These are phyloP conservation scores for Phycomyces nitens DNA, from an alignment of 192 early-diverging fungal genomes.

Conservation along the genomic window DNA sequence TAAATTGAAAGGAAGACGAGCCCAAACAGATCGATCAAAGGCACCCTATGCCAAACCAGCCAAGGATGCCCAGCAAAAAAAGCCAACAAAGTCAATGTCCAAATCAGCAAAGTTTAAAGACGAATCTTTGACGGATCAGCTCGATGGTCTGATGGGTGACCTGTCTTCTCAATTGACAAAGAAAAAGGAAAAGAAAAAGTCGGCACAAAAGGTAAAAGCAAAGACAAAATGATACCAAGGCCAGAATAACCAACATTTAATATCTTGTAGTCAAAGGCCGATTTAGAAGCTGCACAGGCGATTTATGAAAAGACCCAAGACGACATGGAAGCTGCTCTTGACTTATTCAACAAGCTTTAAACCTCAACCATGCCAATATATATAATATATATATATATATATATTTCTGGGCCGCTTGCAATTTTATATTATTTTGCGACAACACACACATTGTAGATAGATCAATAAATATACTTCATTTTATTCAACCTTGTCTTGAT, in stretches of 20 bases:
- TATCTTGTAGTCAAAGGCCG: not conserved
- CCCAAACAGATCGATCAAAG: too few relatives aligned
- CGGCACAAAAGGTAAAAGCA: slow-evolving; percentile 2
- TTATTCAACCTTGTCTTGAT: too few relatives aligned
- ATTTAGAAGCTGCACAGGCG: slow-evolving; percentile 21
- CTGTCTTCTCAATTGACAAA: slow-evolving; percentile 9
- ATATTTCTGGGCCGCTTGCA: too few relatives aligned
- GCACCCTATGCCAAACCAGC: not conserved
- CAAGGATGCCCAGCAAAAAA: not conserved
- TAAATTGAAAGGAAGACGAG: too few relatives aligned
- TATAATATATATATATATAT: too few relatives aligned
- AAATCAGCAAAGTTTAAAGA: slow-evolving; percentile 20
- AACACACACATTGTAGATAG: too few relatives aligned
- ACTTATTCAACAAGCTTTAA: slow-evolving; percentile 23
- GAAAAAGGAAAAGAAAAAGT: slow-evolving; percentile 11
- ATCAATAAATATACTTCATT: too few relatives aligned
- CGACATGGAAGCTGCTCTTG: slow-evolving; percentile 32
- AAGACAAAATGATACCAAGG: not conserved
- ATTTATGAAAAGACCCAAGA: slow-evolving; percentile 28
- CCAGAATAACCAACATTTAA: not conserved
- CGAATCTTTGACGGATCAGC: slow-evolving; percentile 21
- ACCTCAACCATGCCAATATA: not conserved
- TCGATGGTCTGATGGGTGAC: slow-evolving; percentile 25
- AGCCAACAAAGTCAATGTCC: slow-evolving; percentile 6
- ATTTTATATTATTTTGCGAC: too few relatives aligned